Evolutionary conservation across 352 stramenopile genomes (phyloP).

Genomic region (Thraustochytrium sp.): DNA sequence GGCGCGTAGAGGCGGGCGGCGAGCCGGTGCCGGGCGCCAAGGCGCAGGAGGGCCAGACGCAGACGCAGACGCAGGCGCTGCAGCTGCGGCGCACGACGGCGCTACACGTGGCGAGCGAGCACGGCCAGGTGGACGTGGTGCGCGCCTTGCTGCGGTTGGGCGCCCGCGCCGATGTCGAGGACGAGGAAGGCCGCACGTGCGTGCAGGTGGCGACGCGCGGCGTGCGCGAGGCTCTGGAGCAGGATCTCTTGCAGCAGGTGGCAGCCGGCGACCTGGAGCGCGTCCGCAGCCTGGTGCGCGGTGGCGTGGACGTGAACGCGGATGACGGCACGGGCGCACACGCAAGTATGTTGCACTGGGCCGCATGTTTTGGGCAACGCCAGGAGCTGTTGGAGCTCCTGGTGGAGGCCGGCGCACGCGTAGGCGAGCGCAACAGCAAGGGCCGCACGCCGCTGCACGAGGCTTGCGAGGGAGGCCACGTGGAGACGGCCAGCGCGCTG

Average conservation of each 20-base stretch:
- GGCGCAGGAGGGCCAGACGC: not conserved
- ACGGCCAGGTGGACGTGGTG: slow-evolving; percentile 7
- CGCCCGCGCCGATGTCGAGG: not conserved
- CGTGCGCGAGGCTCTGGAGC: not conserved
- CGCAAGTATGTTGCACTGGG: slow-evolving; percentile 2
- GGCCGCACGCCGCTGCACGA: slow-evolving; percentile 11
- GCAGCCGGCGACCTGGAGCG: not conserved
- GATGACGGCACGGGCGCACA: not conserved
- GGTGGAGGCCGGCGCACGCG: not conserved
- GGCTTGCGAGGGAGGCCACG: slow-evolving; percentile 16
- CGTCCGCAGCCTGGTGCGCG: not conserved
- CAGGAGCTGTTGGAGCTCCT: not conserved
- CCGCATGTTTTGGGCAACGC: not conserved
- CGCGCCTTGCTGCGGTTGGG: slow-evolving; percentile 1
- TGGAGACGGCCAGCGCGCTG: not conserved
- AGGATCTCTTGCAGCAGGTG: slow-evolving; percentile 26
- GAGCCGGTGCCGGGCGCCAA: no score
- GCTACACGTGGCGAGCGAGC: not conserved
- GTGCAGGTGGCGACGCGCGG: not conserved
- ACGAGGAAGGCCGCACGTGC: not conserved
- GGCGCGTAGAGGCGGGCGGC: no score
- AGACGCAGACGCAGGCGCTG: not conserved
- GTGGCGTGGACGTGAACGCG: not conserved
- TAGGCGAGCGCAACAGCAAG: not conserved
- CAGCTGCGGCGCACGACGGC: not conserved